Evolutionary conservation across 352 stramenopile genomes (phyloP).

Genomic region (Vaucheria bursata): DNA sequence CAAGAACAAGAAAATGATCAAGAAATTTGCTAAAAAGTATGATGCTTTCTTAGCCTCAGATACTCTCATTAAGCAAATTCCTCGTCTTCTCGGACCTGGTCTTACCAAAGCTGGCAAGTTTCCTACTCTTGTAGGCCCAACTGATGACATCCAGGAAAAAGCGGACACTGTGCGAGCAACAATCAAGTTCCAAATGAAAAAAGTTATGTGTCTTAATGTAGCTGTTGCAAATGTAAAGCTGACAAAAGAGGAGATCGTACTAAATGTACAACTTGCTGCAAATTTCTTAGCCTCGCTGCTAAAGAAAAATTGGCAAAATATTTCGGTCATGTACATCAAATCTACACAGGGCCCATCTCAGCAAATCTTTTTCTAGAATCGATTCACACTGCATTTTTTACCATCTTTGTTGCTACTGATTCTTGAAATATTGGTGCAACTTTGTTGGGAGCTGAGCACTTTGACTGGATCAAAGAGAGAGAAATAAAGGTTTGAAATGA

Average conservation of each 20-base stretch:
- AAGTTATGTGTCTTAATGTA: conserved; percentile 99
- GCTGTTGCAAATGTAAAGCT: conserved; percentile 93
- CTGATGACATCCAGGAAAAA: conserved; percentile 93
- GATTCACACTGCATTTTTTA: background rate
- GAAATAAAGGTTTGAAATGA: too few species aligned
- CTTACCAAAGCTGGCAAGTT: conserved; percentile 98
- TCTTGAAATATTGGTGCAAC: background rate
- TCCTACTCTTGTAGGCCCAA: conserved; percentile 82
- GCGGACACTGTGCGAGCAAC: conserved; percentile 91
- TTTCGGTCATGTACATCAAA: conserved; percentile 94
- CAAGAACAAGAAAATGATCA: conserved; percentile 99
- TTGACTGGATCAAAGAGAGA: too few species aligned
- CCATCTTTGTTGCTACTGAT: background rate
- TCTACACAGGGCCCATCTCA: conserved; percentile 92
- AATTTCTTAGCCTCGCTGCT: conserved; percentile 98
- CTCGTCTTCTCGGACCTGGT: conserved; percentile 95
- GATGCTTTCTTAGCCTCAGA: conserved; percentile 98
- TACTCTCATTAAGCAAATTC: conserved; percentile 99
- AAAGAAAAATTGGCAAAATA: conserved; percentile 99
- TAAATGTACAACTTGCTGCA: conserved; percentile 93
- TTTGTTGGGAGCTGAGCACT: background rate
- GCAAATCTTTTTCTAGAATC: conserved; percentile 98
- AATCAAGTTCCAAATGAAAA: conserved; percentile 99
- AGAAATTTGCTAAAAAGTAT: conserved; percentile 99
- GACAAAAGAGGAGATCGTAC: conserved; percentile 84